Evolutionary conservation across 208 protist genomes (phyloP).

Genomic region (Angomonas deanei): DNA sequence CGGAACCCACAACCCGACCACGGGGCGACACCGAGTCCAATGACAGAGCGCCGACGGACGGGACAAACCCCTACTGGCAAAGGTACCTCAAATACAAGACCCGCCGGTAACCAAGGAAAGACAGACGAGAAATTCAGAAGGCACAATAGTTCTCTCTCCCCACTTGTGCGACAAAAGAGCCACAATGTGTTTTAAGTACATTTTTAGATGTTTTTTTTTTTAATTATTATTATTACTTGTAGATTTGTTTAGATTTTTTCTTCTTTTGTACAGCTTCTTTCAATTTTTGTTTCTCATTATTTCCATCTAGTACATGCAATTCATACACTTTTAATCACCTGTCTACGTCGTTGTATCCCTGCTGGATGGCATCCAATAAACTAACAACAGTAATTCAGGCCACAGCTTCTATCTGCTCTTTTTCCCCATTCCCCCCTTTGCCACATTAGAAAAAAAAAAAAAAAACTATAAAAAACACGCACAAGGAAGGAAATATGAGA

Average conservation of each 20-base stretch:
- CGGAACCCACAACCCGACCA: conserved; percentile 5
- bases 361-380: too few relatives aligned
- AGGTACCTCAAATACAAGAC: not conserved
- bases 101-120: not conserved
- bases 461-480: too few relatives aligned
- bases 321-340: too few relatives aligned
- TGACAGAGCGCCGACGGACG: too few relatives aligned
- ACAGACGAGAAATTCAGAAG: not conserved
- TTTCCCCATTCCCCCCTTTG: too few relatives aligned
- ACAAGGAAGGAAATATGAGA: conserved; percentile 23
- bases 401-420: too few relatives aligned
- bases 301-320: too few relatives aligned
- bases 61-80: too few relatives aligned
- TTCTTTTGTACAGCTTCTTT: conserved; percentile 5
- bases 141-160: not conserved
- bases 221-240: conserved; percentile 3
- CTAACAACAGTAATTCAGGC: too few relatives aligned
- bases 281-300: conserved; percentile 10
- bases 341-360: too few relatives aligned
- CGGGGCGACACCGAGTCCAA: not conserved
- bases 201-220: conserved; percentile 13
- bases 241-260: conserved; percentile 3
- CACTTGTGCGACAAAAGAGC: not conserved
- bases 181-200: not conserved
- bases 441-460: too few relatives aligned